phyloP scores from a whole-genome alignment of 169 alveolate genomes.

The Toxoplasma gondii region DNA sequence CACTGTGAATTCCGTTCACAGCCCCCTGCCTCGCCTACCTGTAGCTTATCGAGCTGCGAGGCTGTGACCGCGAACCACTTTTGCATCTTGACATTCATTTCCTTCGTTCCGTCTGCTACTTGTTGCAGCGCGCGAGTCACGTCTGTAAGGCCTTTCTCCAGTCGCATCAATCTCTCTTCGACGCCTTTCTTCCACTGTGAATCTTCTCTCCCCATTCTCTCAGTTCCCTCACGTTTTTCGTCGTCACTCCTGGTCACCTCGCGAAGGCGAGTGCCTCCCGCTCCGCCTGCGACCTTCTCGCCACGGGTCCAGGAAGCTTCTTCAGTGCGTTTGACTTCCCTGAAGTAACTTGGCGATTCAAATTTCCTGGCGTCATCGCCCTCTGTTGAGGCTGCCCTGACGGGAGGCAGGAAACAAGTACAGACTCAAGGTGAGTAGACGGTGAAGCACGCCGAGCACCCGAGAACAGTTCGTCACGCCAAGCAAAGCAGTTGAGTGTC shows the following conservation, averaged over 20 bases:
- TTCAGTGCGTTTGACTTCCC: neutral
- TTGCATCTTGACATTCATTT: constrained; percentile 26
- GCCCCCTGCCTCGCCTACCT: neutral
- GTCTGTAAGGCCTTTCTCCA: neutral
- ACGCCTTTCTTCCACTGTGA: neutral
- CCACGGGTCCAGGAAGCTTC: neutral
- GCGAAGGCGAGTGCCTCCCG: neutral
- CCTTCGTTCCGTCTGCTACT: neutral
- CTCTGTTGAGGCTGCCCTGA: neutral
- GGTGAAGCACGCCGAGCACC: no score
- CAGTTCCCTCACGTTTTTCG: no score
- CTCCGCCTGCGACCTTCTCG: neutral
- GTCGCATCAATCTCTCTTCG: neutral
- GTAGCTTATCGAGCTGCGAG: neutral
- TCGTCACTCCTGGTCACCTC: no score
- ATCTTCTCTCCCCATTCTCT: neutral
- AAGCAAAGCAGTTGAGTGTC: no score
- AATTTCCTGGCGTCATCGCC: neutral
- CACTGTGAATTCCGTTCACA: neutral
- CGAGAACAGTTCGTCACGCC: no score
- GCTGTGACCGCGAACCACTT: constrained; percentile 2
- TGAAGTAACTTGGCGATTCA: neutral
- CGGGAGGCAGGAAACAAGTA: neutral
- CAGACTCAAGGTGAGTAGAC: neutral
- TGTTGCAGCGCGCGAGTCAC: constrained; percentile 24